Evolutionary conservation across 768 basidiomycete species (phyloP), one percentile per base, ranked within the genome.

Genomic region (Dioszegia aurantiaca): DNA sequence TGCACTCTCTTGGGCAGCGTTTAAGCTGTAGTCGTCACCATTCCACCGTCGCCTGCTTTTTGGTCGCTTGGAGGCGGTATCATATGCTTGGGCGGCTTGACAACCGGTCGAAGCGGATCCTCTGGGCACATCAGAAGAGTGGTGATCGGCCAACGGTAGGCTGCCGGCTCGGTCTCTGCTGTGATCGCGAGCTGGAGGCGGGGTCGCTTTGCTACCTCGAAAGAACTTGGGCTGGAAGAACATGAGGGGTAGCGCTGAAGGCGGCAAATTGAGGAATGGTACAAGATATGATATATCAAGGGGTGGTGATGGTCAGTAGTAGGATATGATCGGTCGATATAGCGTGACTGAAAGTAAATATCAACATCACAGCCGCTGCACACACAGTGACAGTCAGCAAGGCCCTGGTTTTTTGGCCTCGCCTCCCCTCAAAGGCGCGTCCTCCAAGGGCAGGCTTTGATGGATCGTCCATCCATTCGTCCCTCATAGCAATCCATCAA

Each of bases 221-320:
- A 40, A 41, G 26, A 40, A 53, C 19, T 53, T 53, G 11, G 51
- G 51, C 37, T 53, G 51, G 51, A 53, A 53, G 51, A 53, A 53
- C 51, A 53, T 53, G 24, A 3, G 17, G 26, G 28, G n/a, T 6
- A n/a, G 9, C 14, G 30, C 19, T 14, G 31, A n/a, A n/a, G n/a
- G n/a, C n/a, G n/a, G n/a, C n/a, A n/a, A n/a, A n/a, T n/a, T n/a
- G n/a, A 8, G 27, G 11, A 30, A 48, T 10, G 21, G 14, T n/a
- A n/a, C n/a, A n/a, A n/a, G n/a, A n/a, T n/a, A n/a, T n/a, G n/a
- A n/a, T n/a, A n/a, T n/a, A n/a, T n/a, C n/a, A n/a, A n/a, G n/a
- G 26, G 24, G 46, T 6, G 46, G 8, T 30, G 16, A 28, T 47
- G 27, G 17, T 47, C 46, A 47, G 46, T n/a, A n/a, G 5, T 5